Evolutionary conservation across 2,329 filamentous ascomycete species (phyloP).

Genomic region (Helotiales sp.): DNA sequence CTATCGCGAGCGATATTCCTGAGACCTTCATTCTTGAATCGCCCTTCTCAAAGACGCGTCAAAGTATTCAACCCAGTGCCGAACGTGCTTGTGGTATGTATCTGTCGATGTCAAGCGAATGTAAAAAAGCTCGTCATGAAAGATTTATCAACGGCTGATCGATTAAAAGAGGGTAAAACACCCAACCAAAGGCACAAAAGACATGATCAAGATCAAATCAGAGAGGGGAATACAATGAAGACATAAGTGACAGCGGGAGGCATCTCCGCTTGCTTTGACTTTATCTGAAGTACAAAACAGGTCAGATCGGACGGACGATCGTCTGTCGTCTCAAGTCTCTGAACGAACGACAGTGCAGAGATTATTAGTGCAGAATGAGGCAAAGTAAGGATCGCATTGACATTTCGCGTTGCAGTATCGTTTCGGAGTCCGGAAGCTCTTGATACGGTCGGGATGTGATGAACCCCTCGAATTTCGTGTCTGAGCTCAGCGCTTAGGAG

Average conservation of each 20-base stretch:
- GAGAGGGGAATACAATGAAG: too few relatives aligned
- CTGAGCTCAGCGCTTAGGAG: neutral
- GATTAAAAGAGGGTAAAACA: too few relatives aligned
- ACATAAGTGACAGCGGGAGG: neutral
- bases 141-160: too few relatives aligned
- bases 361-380: neutral
- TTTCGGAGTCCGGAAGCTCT: conserved; percentile 1
- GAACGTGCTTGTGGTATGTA: too few relatives aligned
- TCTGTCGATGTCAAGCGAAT: neutral
- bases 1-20: neutral
- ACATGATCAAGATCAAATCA: neutral
- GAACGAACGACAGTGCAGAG: neutral
- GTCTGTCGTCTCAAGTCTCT: neutral
- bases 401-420: neutral
- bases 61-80: too few relatives aligned
- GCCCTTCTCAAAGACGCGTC: too few relatives aligned
- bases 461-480: neutral
- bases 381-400: conserved; percentile 4
- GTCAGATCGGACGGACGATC: neutral
- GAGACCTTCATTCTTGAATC: neutral
- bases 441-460: neutral
- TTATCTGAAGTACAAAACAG: conserved; percentile 1
- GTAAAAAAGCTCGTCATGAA: too few relatives aligned
- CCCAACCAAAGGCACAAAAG: too few relatives aligned
- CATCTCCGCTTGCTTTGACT: neutral